Percentiles rank a stretch among this genome's conserved stretches.
phyloP scores from a whole-genome alignment of 2,329 filamentous ascomycete genomes.

The Mariannaea elegans region DNA sequence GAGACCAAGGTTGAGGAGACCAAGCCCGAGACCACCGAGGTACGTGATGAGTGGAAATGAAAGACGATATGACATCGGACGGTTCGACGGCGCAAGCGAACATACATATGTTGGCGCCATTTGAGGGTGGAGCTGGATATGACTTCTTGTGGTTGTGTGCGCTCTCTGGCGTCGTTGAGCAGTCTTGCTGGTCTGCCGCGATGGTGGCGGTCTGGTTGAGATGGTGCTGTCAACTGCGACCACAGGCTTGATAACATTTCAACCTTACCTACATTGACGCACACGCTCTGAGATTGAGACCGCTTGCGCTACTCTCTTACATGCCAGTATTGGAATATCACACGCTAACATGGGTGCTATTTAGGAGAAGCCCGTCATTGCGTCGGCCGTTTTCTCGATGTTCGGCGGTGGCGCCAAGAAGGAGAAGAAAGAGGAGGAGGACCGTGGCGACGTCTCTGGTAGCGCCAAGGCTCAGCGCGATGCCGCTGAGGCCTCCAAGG shows the following conservation, averaged over 20 bases:
- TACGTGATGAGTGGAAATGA: constrained; percentile 25
- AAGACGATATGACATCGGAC: constrained; percentile 11
- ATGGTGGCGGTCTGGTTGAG: constrained; percentile 7
- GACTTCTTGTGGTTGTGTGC: neutral
- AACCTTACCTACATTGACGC: neutral
- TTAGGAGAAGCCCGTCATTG: constrained; percentile 56
- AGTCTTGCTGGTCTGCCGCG: neutral
- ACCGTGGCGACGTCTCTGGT: constrained; percentile 86
- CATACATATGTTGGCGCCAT: neutral
- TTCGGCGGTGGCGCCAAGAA: constrained; percentile 98
- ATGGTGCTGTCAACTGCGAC: neutral
- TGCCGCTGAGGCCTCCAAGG: constrained; percentile 65
- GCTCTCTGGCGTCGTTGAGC: neutral
- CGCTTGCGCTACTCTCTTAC: neutral
- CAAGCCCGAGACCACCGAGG: constrained; percentile 42
- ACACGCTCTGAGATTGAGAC: neutral
- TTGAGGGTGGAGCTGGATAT: neutral
- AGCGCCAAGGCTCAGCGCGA: constrained; percentile 83
- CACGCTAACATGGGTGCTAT: constrained; percentile 7
- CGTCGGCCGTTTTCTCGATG: constrained; percentile 90
- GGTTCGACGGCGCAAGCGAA: neutral
- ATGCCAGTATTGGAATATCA: neutral
- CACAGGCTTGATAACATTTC: too few relatives aligned
- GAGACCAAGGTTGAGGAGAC: constrained; percentile 43
- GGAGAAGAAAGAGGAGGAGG: constrained; percentile 87